These are phyloP conservation scores for Hypomontagnella monticulosa DNA, from an alignment of 495 filamentous ascomycete species.

Conservation along the genomic window DNA sequence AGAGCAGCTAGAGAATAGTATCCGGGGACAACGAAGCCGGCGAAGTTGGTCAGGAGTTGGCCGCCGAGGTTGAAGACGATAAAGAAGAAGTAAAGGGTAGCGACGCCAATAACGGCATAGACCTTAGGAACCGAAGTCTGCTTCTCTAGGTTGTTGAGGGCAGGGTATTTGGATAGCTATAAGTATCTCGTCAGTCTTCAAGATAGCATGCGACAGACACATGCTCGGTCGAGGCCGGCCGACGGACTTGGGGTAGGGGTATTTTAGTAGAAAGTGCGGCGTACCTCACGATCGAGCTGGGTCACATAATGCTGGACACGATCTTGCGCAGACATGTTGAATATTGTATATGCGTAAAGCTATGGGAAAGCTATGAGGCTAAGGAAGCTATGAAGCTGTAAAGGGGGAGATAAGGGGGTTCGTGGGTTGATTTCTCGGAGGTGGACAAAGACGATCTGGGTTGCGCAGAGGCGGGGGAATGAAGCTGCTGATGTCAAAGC, in stretches of 20 bases:
- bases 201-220: conserved; percentile 43
- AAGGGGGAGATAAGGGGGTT: background rate
- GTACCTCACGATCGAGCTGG: conserved; percentile 97
- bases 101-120: conserved; percentile 89
- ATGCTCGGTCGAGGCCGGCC: conserved; percentile 12
- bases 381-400: conserved; percentile 1
- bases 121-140: conserved; percentile 95
- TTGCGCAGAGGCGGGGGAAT: conserved; percentile 42
- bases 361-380: background rate
- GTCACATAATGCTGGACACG: conserved; percentile 86
- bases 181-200: conserved; percentile 30
- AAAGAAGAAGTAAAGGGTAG: conserved; percentile 93
- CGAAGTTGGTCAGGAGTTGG: conserved; percentile 94
- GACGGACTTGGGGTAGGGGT: conserved; percentile 1
- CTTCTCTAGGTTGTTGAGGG: conserved; percentile 95
- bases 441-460: conserved; percentile 31
- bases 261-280: conserved; percentile 44
- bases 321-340: conserved; percentile 80
- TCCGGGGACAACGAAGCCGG: conserved; percentile 90
- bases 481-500: conserved; percentile 43
- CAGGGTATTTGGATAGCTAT: conserved; percentile 95
- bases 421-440: conserved; percentile 5
- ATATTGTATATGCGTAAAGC: conserved; percentile 8
- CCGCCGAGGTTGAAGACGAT: conserved; percentile 99
- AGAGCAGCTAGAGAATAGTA: conserved; percentile 95